phyloP scores from a whole-genome alignment of 192 early-diverging fungal species.

The Dimargaris xerosporica region DNA sequence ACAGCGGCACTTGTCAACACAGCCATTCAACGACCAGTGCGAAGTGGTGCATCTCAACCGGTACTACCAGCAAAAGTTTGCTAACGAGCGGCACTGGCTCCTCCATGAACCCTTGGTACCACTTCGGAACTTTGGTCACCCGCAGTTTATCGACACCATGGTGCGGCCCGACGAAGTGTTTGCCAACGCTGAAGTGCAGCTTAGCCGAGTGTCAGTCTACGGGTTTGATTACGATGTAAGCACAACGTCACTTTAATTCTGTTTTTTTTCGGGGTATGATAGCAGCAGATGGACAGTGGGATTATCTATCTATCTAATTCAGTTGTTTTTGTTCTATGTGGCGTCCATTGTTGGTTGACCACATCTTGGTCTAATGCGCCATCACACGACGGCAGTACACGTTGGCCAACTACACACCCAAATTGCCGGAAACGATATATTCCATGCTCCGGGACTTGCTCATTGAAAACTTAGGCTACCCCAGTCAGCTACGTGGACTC shows the following conservation, averaged over 20 bases:
- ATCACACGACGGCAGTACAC: too few species aligned
- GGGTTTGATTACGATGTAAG: conserved; percentile 50
- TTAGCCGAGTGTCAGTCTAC: conserved; percentile 34
- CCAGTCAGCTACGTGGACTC: conserved; percentile 20
- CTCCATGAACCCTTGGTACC: neutral
- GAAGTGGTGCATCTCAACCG: neutral
- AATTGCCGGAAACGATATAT: conserved; percentile 38
- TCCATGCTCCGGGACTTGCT: conserved; percentile 38
- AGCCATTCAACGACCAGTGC: too few species aligned
- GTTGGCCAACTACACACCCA: conserved; percentile 38
- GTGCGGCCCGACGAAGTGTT: conserved; percentile 24
- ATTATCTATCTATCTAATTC: too few species aligned
- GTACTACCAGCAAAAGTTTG: conserved; percentile 2
- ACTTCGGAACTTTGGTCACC: neutral
- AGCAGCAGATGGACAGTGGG: too few species aligned
- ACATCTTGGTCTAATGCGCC: too few species aligned
- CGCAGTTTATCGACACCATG: neutral
- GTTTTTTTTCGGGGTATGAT: neutral
- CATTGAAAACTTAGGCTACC: conserved; percentile 35
- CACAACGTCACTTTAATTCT: conserved; percentile 9
- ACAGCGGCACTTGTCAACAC: too few species aligned
- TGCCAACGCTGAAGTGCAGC: conserved; percentile 38
- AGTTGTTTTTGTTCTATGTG: too few species aligned
- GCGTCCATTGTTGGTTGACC: too few species aligned
- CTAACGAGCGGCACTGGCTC: neutral